Evolutionary conservation across 2,329 filamentous ascomycete species (phyloP).

Genomic region (Tolypocladium amazonense): DNA sequence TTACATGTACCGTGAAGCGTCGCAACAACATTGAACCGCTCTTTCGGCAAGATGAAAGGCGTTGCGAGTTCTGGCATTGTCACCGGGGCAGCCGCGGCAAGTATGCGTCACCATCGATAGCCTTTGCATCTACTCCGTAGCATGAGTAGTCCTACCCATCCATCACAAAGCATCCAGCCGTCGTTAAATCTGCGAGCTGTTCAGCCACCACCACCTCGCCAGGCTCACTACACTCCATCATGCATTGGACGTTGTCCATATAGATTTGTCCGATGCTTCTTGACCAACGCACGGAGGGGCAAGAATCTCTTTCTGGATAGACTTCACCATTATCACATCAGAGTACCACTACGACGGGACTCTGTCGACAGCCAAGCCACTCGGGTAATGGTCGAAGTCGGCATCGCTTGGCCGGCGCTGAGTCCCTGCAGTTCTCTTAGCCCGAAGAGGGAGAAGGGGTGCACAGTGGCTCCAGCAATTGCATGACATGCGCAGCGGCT

Average conservation of each 20-base stretch:
- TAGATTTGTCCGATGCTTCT: neutral
- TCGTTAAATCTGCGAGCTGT: neutral
- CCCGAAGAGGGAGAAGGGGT: neutral
- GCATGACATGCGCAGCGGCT: constrained; percentile 31
- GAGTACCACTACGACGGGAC: neutral
- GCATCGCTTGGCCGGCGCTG: neutral
- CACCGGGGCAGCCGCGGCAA: neutral
- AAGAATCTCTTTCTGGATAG: neutral
- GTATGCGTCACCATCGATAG: neutral
- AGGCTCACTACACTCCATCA: neutral
- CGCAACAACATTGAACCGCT: neutral
- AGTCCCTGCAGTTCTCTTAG: neutral
- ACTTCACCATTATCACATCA: neutral
- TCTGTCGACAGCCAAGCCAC: neutral
- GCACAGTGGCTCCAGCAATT: constrained; percentile 17
- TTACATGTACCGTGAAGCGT: neutral
- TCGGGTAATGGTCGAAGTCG: neutral
- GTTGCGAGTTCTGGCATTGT: neutral
- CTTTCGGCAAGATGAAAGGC: neutral
- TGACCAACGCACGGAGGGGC: neutral
- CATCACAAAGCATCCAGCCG: neutral
- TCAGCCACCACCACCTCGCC: neutral
- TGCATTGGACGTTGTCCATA: neutral
- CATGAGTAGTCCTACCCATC: neutral
- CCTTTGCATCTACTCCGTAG: neutral